Conservation (phyloP, 331 rosid genomes). For the Acacia pycnantha region DNA sequence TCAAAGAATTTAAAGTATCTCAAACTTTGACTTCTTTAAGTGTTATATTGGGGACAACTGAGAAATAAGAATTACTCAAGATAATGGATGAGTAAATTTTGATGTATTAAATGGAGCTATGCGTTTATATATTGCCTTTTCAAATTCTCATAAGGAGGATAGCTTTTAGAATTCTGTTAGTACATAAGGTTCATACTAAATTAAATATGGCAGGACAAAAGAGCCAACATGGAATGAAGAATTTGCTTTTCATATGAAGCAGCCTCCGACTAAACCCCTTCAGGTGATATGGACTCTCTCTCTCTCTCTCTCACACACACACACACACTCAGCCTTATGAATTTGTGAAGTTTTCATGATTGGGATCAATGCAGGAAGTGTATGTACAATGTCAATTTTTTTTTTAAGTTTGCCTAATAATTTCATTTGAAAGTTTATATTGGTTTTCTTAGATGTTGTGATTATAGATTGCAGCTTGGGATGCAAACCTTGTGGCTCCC, state of each 20-base stretch:
- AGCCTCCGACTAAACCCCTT: slow-evolving; percentile 54
- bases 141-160: neutral
- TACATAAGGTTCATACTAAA: slow-evolving; percentile 22
- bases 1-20: neutral
- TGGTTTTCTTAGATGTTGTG: slow-evolving; percentile 33
- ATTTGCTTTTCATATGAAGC: slow-evolving; percentile 68
- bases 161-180: neutral
- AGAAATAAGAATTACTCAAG: slow-evolving; percentile 8
- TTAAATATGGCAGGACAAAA: slow-evolving; percentile 59
- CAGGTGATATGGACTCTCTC: slow-evolving; percentile 59
- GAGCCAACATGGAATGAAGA: slow-evolving; percentile 94
- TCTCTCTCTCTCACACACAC: slow-evolving; percentile 18
- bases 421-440: slow-evolving; percentile 17
- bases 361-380: neutral
- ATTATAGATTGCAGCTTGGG: slow-evolving; percentile 94
- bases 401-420: neutral
- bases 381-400: neutral
- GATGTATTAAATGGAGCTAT: slow-evolving; percentile 21
- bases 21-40: slow-evolving; percentile 17
- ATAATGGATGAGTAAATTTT: neutral
- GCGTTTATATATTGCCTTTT: slow-evolving; percentile 18
- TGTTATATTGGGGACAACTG: slow-evolving; percentile 12
- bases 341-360: neutral
- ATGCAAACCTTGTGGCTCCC: slow-evolving; percentile 95
- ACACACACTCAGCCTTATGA: neutral